These are phyloP conservation scores for Fusarium chaquense DNA, from an alignment of 2,329 filamentous ascomycete species.

Conservation along the genomic window DNA sequence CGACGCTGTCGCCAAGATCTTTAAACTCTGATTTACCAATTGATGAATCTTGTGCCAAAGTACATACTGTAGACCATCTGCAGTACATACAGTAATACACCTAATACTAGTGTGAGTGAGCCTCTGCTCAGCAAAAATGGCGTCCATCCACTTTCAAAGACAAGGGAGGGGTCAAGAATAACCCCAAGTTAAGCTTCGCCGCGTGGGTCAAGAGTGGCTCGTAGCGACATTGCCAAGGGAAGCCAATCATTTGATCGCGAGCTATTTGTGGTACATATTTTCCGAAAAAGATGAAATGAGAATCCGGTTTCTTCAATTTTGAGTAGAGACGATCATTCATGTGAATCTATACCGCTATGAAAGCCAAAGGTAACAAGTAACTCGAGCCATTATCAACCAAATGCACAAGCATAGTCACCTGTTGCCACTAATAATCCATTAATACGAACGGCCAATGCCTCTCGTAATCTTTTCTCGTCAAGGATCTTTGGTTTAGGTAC, in stretches of 20 bases:
- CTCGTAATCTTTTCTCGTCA: conserved; percentile 9
- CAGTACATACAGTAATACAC: too few species aligned
- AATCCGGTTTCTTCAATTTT: conserved; percentile 10
- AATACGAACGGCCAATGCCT: neutral
- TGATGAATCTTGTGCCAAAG: neutral
- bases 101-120: neutral
- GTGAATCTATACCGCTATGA: neutral
- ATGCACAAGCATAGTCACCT: neutral
- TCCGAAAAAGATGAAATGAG: conserved; percentile 9
- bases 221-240: conserved; percentile 29
- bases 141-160: conserved; percentile 28
- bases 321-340: neutral
- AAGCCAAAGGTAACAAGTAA: neutral
- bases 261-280: conserved; percentile 30
- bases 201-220: conserved; percentile 36
- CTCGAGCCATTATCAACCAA: neutral
- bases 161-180: conserved; percentile 40
- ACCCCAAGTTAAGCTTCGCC: conserved; percentile 46
- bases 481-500: neutral
- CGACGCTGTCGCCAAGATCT: neutral
- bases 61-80: too few species aligned
- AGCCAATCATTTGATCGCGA: neutral
- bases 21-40: conserved; percentile 9
- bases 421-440: neutral
- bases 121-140: conserved; percentile 13